These are phyloP conservation scores for Zanthoxylum bungeanum DNA, from an alignment of 345 rosid species.

Conservation along the genomic window DNA sequence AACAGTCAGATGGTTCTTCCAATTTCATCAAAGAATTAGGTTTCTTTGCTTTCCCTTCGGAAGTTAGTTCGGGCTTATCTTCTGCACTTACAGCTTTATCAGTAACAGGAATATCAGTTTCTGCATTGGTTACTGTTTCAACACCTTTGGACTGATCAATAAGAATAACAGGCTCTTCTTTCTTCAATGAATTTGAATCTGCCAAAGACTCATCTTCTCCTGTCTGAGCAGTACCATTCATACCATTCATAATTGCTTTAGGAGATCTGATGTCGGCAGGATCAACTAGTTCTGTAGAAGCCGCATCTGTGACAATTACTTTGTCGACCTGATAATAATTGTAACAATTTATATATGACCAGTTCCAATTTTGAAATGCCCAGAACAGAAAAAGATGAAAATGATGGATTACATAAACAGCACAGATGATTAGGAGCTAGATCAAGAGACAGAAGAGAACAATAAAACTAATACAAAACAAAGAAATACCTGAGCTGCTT, in stretches of 20 bases:
- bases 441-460: neutral
- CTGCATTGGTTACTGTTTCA: conserved; percentile 38
- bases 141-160: conserved; percentile 23
- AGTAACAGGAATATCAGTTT: conserved; percentile 31
- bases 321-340: conserved; percentile 39
- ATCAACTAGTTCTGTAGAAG: conserved; percentile 41
- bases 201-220: conserved; percentile 45
- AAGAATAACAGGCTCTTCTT: conserved; percentile 30
- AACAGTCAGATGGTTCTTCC: conserved; percentile 39
- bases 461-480: neutral
- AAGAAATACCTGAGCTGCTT: conserved; percentile 37
- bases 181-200: conserved; percentile 42
- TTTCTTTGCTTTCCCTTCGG: conserved; percentile 38
- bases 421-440: neutral
- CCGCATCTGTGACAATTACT: conserved; percentile 36
- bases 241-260: conserved; percentile 51
- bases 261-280: conserved; percentile 46
- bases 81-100: conserved; percentile 30
- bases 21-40: conserved; percentile 27
- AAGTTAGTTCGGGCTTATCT: conserved; percentile 31
- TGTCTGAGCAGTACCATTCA: conserved; percentile 52
- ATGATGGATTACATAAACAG: neutral
- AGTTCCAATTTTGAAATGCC: conserved; percentile 4
- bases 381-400: neutral
- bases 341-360: conserved; percentile 9